phyloP scores from a whole-genome alignment of 2,329 filamentous ascomycete genomes.

The Epicoccum nigrum region DNA sequence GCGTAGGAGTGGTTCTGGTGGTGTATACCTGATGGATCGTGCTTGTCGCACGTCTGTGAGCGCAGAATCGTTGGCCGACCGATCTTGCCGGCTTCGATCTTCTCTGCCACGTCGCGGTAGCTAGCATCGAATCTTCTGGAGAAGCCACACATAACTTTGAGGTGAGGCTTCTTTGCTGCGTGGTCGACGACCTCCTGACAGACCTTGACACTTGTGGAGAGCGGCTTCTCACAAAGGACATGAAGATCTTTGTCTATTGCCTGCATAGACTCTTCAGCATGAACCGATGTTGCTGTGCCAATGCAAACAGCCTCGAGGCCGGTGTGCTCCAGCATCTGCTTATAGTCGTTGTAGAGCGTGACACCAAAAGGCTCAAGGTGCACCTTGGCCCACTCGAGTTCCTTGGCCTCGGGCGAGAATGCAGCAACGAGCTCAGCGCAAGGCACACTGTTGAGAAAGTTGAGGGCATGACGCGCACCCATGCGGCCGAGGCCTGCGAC shows the following conservation, averaged over 20 bases:
- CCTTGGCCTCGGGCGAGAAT: constrained; percentile 52
- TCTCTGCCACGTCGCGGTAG: constrained; percentile 65
- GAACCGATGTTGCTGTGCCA: constrained; percentile 60
- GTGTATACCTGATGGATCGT: constrained; percentile 56
- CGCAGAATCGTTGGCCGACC: constrained; percentile 66
- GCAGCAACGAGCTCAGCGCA: constrained; percentile 56
- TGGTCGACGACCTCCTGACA: constrained; percentile 66
- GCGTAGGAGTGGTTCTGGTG: constrained; percentile 26
- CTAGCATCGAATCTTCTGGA: constrained; percentile 70
- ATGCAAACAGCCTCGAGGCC: constrained; percentile 63
- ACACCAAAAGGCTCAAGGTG: constrained; percentile 60
- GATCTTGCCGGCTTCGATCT: constrained; percentile 61
- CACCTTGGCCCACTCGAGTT: constrained; percentile 56
- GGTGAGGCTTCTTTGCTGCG: constrained; percentile 60
- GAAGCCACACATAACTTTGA: constrained; percentile 72
- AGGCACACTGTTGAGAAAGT: constrained; percentile 55
- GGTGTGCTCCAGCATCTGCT: constrained; percentile 62
- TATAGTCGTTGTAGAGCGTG: constrained; percentile 60
- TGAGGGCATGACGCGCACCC: constrained; percentile 56
- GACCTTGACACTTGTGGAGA: constrained; percentile 64
- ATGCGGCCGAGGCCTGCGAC: constrained; percentile 57
- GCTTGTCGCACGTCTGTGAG: constrained; percentile 70
- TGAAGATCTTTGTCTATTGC: constrained; percentile 62
- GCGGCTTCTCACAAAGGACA: constrained; percentile 66
- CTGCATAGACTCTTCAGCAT: constrained; percentile 63